phyloP scores from a whole-genome alignment of 1,284 basidiomycete species.

The Trichosporon faecale region DNA sequence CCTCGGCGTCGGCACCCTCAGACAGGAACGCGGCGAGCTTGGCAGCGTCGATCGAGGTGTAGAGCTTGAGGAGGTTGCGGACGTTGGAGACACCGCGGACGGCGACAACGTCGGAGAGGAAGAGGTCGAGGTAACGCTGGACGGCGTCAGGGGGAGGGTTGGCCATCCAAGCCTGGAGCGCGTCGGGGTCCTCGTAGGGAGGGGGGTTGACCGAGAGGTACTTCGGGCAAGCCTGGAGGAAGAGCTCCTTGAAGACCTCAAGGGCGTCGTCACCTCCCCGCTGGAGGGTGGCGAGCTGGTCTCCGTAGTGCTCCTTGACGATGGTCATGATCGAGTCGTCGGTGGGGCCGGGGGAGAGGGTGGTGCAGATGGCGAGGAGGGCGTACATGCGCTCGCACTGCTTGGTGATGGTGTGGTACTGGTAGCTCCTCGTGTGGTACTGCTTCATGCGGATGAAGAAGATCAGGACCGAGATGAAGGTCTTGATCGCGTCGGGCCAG shows the following conservation, averaged over 20 bases:
- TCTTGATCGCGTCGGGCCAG: constrained; percentile 90
- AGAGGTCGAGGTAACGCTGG: constrained; percentile 77
- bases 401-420: constrained; percentile 98
- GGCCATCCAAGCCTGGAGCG: constrained; percentile 60
- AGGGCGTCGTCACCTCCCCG: constrained; percentile 67
- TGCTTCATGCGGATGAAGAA: constrained; percentile 89
- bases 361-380: constrained; percentile 86
- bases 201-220: constrained; percentile 94
- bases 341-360: constrained; percentile 80
- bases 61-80: constrained; percentile 88
- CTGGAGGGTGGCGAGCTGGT: constrained; percentile 82
- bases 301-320: constrained; percentile 88
- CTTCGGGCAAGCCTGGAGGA: constrained; percentile 90
- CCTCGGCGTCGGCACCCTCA: constrained; percentile 60
- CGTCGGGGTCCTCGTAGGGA: constrained; percentile 77
- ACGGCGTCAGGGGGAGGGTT: constrained; percentile 67
- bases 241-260: constrained; percentile 87
- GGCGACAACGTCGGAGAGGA: constrained; percentile 71
- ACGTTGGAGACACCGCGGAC: constrained; percentile 78
- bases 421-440: constrained; percentile 93
- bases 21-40: constrained; percentile 84
- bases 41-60: constrained; percentile 85
- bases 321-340: constrained; percentile 94
- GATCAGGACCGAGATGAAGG: constrained; percentile 88
- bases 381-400: constrained; percentile 97